Evolutionary conservation across 768 basidiomycete species (phyloP), one percentile per base, ranked within the genome.

Genomic region (Mycena leptocephala): DNA sequence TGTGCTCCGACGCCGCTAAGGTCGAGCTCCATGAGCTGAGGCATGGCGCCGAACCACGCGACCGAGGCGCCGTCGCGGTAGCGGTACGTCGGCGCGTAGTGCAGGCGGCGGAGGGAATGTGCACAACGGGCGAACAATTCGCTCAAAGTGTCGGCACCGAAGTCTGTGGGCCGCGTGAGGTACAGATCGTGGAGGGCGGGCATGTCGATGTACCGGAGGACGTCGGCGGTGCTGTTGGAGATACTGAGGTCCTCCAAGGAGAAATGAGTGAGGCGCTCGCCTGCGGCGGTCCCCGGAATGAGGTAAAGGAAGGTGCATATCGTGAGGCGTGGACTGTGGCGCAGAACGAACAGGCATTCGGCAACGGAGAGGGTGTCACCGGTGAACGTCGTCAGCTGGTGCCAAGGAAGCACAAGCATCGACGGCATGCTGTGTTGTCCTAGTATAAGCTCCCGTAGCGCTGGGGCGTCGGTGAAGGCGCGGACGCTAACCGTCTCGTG

Each of bases 71-170:
- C n/a, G 20, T 33, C 30, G 30, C 65, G 43, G 65, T 66, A 33
- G 18, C 37, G 62, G 26, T 39, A 63, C 11, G 32, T 63, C 48
- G 65, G 65, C 2, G 65, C 46, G 65, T 66, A 66, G 30, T 66
- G 43, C 30, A 66, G 30, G 20, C 30, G 65, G n/a, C 9, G 13
- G 18, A 66, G 14, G 32, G 65, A 66, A 30, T 46, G 30, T 5
- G 48, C 65, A 14, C 65, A 66, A 20, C 30, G 48, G 43, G 26
- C 33, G 18, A 66, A 24, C 20, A 66, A 24, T 6, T 53, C 20
- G 9, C 26, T 46, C 48, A 66, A 33, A 16, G 41, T 30, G n/a
- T 66, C 20, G 48, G 18, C 22, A 22, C 7, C 10, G 10, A 66
- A 18, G 22, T 33, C 9, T 3, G 30, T 51, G 28, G 33, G n/a